Conservation (phyloP, 805 yeast genomes). For the Spathaspora arborariae region DNA sequence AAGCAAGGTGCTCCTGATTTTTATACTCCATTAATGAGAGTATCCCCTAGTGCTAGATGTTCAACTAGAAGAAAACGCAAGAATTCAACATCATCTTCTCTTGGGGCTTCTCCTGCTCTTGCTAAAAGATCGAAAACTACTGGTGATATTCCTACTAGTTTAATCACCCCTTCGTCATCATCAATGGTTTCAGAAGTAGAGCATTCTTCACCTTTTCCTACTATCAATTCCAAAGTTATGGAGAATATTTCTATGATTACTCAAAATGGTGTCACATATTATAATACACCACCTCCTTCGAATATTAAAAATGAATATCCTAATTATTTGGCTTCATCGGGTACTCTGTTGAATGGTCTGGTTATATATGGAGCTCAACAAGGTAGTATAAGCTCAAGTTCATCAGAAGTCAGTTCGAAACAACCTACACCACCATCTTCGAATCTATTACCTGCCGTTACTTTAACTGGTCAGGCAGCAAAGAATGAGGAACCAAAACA, state of each 20-base stretch:
- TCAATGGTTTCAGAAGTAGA: constrained; percentile 1
- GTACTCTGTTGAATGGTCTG: not conserved
- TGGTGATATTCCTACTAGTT: constrained; percentile 2
- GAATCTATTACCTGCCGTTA: constrained; percentile 10
- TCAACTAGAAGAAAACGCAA: constrained; percentile 11
- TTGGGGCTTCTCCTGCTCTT: constrained; percentile 5
- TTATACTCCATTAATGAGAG: constrained; percentile 43
- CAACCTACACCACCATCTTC: not conserved
- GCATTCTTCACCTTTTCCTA: constrained; percentile 6
- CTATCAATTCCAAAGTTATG: constrained; percentile 28
- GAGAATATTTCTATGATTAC: constrained; percentile 33
- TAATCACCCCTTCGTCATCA: constrained; percentile 17
- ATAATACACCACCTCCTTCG: constrained; percentile 20
- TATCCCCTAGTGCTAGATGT: constrained; percentile 24
- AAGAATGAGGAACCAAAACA: not conserved
- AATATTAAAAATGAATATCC: constrained; percentile 9
- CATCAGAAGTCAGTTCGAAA: not conserved
- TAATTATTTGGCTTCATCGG: not conserved
- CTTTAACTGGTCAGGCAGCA: constrained; percentile 1
- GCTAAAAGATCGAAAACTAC: constrained; percentile 7
- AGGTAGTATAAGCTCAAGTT: not conserved
- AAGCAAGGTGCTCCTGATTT: constrained; percentile 41
- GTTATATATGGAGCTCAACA: not conserved
- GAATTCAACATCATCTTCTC: constrained; percentile 5
- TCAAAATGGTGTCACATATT: constrained; percentile 10